Base-by-base conservation (phyloP, 2,329 filamentous ascomycete genomes). In the Chaetomium strumarium region DNA sequence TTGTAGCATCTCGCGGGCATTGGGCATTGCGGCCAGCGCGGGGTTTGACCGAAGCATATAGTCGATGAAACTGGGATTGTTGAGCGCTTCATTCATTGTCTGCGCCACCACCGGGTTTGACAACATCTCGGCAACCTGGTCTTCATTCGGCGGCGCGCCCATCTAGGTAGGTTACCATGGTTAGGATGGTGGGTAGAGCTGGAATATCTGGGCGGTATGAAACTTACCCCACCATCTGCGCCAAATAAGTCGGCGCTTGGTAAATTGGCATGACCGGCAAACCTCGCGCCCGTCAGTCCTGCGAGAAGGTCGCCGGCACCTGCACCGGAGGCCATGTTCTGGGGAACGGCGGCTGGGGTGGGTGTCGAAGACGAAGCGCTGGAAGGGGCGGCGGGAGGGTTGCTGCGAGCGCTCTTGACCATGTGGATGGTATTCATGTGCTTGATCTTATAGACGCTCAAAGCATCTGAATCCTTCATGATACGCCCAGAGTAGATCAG, bases 401-500 rank as follows among this genome's bases (percentile, higher is more conserved):
- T 96, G 78, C 91, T 96, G 55, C 88, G 88, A 41, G 93, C 92
- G 67, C 90, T 95, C 77, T 95, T 96, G 64, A 99, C 93, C 64
- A 99, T 81, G 70, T 99, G 93, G 62, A 99, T 84, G 16, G 92
- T 97, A 71, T 97, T 93, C 58, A 91, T 90, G 59, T 89, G 79
- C 77, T 96, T 96, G 71, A 99, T 91, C 77, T 96, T 97, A 75
- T 95, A 95, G 52, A 83, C 82, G 58, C 79, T 83, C 40, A 99
- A 75, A 0, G 87, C 85, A 63, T 99, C 92, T 54, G 86, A 83
- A 68, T 99, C 93, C 76, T 97, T 99, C 74, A 99, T 83, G 56
- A 99, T 92, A 56, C 92, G 86, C 49, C 93, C 93, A 6, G 92
- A 96, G 76, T 97, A 99, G 73, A 99, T 99, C 58, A 99, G 78